Evolutionary conservation across 345 rosid genomes (phyloP), one percentile per base, ranked within the genome.

Genomic region (Lumnitzera racemosa): DNA sequence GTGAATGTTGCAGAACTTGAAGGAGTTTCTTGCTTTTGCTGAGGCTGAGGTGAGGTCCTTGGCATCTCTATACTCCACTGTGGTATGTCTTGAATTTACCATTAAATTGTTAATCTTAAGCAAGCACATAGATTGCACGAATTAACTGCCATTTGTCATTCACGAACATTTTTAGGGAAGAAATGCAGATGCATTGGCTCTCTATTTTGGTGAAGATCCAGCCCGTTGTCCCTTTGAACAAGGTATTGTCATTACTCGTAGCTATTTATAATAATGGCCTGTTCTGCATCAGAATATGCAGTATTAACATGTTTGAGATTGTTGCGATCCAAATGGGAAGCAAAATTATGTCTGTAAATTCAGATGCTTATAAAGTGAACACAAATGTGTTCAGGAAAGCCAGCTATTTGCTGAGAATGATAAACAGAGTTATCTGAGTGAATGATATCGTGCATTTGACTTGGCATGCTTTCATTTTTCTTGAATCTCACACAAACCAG

Each of bases 141-240:
- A 36, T 4, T 36, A 36, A 36, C 47, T 17, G 53, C 43, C 68
- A 62, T 58, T 49, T 41, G 58, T 31, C 55, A 71, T 61, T 67
- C 49, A 48, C 55, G 24, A 48, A 53, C 66, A 46, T 52, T 72
- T 64, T 64, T 61, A 89, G 95, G 95, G 96, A 73, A 86, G 86
- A 81, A 86, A 85, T 46, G 85, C 86, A 23, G 96, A 89, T 81
- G 83, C 84, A 11, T 81, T 86, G 76, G 84, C 90, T 43, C 83
- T 79, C 65, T 89, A 86, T 71, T 89, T 89, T 59, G 96, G 96
- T 61, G 94, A 89, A 73, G 96, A 89, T 76, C 96, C 96, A 46
- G 84, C 87, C 24, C 96, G 94, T 46, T 89, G 85, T 49, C 87
- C 94, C 46, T 89, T 89, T 53, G 94, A 89, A 72, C 94, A 89